phyloP scores from a whole-genome alignment of 805 yeast genomes.

The Lipomyces starkeyi region DNA sequence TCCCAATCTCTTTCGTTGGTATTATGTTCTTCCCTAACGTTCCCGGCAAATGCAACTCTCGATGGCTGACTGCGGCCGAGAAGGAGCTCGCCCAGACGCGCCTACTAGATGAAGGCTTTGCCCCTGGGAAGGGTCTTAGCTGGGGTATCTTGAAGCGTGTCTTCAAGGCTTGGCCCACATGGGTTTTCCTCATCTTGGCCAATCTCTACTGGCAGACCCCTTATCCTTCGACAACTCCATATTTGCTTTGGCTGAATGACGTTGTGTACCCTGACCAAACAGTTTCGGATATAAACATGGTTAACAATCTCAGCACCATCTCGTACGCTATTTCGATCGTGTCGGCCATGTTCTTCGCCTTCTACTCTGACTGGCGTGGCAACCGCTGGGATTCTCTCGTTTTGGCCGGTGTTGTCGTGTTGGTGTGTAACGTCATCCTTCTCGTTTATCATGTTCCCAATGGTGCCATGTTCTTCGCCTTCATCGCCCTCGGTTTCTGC shows the following conservation, averaged over 20 bases:
- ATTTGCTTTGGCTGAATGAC: constrained; percentile 11
- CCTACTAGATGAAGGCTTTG: constrained; percentile 31
- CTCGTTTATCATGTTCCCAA: constrained; percentile 21
- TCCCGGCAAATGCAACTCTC: constrained; percentile 46
- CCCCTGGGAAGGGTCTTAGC: constrained; percentile 16
- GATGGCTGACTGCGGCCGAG: constrained; percentile 37
- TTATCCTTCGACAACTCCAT: constrained; percentile 17
- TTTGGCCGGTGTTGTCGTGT: constrained; percentile 25
- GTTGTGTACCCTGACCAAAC: neutral
- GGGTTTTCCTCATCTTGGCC: constrained; percentile 29
- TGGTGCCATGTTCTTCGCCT: constrained; percentile 32
- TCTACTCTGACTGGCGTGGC: constrained; percentile 35
- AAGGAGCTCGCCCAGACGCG: constrained; percentile 39
- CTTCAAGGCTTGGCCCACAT: constrained; percentile 25
- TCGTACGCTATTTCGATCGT: constrained; percentile 30
- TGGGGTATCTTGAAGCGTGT: constrained; percentile 14
- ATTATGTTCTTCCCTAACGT: constrained; percentile 56
- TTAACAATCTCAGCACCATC: constrained; percentile 25
- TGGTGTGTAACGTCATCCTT: constrained; percentile 30
- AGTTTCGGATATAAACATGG: neutral
- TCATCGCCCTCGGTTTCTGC: constrained; percentile 29
- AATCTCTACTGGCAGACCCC: constrained; percentile 30
- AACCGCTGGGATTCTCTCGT: constrained; percentile 32
- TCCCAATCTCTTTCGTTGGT: constrained; percentile 45
- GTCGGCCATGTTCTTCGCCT: constrained; percentile 33